phyloP scores from a whole-genome alignment of 768 basidiomycete genomes.

The Phaeotremella skinneri region DNA sequence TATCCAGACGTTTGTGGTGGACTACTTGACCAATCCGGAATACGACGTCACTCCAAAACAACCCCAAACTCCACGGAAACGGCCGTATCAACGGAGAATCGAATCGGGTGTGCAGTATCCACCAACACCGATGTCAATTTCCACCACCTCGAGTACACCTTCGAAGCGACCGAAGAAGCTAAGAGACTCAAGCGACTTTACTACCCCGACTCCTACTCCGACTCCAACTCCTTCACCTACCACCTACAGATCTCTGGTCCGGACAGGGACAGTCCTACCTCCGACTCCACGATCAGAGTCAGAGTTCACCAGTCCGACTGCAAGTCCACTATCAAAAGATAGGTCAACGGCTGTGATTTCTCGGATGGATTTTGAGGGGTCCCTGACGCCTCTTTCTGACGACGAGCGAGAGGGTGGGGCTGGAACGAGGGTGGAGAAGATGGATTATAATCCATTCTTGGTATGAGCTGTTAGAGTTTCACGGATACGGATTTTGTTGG shows the following conservation, averaged over 20 bases:
- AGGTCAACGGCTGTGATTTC: neutral
- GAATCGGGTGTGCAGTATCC: neutral
- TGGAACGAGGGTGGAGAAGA: neutral
- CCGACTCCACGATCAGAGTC: too few relatives aligned
- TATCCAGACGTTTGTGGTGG: conserved; percentile 70
- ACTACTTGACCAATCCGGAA: conserved; percentile 40
- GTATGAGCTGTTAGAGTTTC: neutral
- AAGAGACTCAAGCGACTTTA: conserved; percentile 4
- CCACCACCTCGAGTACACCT: neutral
- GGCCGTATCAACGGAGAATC: neutral
- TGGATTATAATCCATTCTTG: conserved; percentile 13
- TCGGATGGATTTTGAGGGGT: conserved; percentile 5
- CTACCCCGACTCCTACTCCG: conserved; percentile 6
- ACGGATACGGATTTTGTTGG: neutral
- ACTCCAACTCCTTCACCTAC: neutral
- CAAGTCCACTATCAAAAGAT: neutral
- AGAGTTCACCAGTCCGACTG: conserved; percentile 2
- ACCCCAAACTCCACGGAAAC: neutral
- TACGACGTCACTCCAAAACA: conserved; percentile 5
- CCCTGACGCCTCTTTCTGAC: conserved; percentile 12
- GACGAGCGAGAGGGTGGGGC: neutral
- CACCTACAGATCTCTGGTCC: neutral
- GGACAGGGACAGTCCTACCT: too few relatives aligned
- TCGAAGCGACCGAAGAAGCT: neutral
- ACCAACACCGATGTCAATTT: neutral